Base-by-base conservation (phyloP, 2,329 filamentous ascomycete genomes). In the Xylariaceae sp. region DNA sequence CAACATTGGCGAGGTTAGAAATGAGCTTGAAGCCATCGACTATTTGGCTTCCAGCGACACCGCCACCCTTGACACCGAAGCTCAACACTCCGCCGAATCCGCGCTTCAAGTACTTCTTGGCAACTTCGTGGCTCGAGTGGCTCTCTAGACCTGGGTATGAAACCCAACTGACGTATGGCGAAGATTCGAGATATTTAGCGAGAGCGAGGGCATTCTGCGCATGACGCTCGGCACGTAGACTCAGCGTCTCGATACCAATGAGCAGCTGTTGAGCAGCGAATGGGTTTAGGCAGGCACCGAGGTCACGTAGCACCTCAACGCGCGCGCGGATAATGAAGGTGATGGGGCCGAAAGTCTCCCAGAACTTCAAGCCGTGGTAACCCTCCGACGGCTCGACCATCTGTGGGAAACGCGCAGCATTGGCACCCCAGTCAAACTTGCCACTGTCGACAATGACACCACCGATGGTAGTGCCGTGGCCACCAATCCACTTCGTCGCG, bases 401-500 rank as follows among this genome's bases (percentile, higher is more conserved):
- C 71, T 97, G 90, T 1, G 93, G 93, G 79, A 97, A 97, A 17
- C 92, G 86, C 63, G 82, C 82, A 43, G 78, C 87, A 69, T 96
- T 74, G 73, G 87, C 87, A 62, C 88, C 90, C 92, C 93, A 97
- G 77, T 96, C 88, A 69, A 97, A 97, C 69, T 90, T 94, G 64
- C 92, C 92, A 60, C 86, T 83, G 75, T 97, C 92, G 58, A 97
- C 78, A 33, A 97, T 81, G 41, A 96, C 81, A 55, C 92, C 92
- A 52, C 81, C 92, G 60, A 97, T 89, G 22, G 92, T 96, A 39
- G 92, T 96, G 55, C 92, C 93, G 71, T 97, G 93, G 40, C 92
- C 92, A 51, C 92, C 92, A 57, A 97, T 97, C 92, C 92, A 97
- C 73, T 97, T 97, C 53, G 92, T 96, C 11, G 91, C 91, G 38